Percentiles rank a stretch among this genome's conserved stretches.
phyloP scores from a whole-genome alignment of 306 rosid species.

The Prunus mongolica region DNA sequence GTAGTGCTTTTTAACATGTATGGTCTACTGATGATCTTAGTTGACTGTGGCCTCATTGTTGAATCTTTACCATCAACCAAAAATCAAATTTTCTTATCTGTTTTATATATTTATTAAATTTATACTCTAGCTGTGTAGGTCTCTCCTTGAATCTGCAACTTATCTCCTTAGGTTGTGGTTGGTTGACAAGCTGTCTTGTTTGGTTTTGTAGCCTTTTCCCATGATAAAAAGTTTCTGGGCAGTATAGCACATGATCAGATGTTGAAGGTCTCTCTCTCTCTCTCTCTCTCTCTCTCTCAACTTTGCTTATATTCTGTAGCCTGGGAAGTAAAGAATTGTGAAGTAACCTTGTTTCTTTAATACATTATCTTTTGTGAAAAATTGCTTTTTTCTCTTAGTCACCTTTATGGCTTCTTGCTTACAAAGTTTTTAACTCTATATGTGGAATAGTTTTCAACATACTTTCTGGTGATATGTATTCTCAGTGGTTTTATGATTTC shows the following conservation, averaged over 20 bases:
- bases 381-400: not conserved
- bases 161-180: not conserved
- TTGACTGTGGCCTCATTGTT: not conserved
- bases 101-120: not conserved
- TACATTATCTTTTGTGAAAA: not conserved
- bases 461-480: not conserved
- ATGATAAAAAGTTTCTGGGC: slow-evolving; percentile 71
- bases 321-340: not conserved
- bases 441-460: not conserved
- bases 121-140: not conserved
- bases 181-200: slow-evolving; percentile 27
- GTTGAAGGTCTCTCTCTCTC: slow-evolving; percentile 59
- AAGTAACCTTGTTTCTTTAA: not conserved
- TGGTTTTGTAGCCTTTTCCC: slow-evolving; percentile 65
- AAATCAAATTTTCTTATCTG: not conserved
- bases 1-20: not conserved
- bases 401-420: not conserved
- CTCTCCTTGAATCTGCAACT: not conserved
- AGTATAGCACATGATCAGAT: slow-evolving; percentile 75
- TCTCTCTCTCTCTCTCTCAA: not conserved
- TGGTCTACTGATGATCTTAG: not conserved
- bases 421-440: not conserved
- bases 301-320: not conserved
- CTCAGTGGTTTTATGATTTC: not conserved
- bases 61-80: not conserved